phyloP scores from a whole-genome alignment of 2,329 filamentous ascomycete species.

The Escovopsis weberi region DNA sequence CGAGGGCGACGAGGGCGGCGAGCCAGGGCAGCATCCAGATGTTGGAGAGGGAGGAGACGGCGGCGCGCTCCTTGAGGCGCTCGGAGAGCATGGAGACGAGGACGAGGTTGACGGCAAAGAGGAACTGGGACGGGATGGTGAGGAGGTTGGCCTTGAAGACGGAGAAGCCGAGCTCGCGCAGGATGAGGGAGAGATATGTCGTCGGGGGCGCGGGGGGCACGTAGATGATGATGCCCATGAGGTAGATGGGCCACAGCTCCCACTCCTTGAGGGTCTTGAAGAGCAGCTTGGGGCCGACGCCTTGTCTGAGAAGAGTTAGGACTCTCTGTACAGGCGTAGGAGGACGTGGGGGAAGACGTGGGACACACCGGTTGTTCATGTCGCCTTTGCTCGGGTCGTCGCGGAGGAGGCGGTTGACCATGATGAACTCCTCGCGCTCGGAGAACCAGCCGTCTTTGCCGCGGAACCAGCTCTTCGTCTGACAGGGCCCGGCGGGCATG shows the following conservation, averaged over 20 bases:
- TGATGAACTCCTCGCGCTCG: slow-evolving; percentile 37
- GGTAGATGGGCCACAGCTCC: slow-evolving; percentile 40
- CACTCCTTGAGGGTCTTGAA: slow-evolving; percentile 39
- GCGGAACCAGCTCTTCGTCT: slow-evolving; percentile 41
- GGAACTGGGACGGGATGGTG: slow-evolving; percentile 33
- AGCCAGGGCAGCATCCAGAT: slow-evolving; percentile 41
- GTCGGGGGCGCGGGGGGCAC: slow-evolving; percentile 31
- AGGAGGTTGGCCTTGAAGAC: slow-evolving; percentile 37
- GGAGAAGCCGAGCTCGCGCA: slow-evolving; percentile 34
- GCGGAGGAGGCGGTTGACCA: slow-evolving; percentile 41
- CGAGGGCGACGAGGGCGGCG: slow-evolving; percentile 28
- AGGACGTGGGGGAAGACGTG: no score
- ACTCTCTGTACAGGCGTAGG: background rate
- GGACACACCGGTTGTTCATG: slow-evolving; percentile 37
- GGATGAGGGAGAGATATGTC: slow-evolving; percentile 37
- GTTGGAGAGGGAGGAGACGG: slow-evolving; percentile 30
- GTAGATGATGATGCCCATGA: slow-evolving; percentile 31
- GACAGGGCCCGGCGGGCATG: slow-evolving; percentile 31
- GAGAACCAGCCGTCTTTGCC: slow-evolving; percentile 41
- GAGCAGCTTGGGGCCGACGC: slow-evolving; percentile 33
- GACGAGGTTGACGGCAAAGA: slow-evolving; percentile 26
- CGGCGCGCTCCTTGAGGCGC: slow-evolving; percentile 21
- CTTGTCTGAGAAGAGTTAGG: slow-evolving; percentile 20
- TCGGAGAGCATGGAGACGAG: slow-evolving; percentile 31
- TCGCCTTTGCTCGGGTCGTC: slow-evolving; percentile 38